A percentile compares a stretch with the other conserved stretches of the same genome.
phyloP scores from a whole-genome alignment of 192 early-diverging fungal genomes.

The Martensiomyces pterosporus region DNA sequence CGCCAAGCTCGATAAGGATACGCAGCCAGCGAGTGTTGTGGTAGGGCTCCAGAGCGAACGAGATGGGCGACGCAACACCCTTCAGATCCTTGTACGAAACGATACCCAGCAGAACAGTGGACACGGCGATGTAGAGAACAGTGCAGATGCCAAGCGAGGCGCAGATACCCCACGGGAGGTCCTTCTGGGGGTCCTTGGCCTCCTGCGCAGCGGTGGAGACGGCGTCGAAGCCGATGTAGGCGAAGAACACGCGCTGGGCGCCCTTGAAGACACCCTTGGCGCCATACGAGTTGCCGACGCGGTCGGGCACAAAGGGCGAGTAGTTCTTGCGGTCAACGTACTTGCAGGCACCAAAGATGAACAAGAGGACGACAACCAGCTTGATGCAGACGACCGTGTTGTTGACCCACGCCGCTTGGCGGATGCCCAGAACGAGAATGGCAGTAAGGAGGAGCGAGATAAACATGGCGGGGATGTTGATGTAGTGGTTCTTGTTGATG shows the following conservation, averaged over 20 bases:
- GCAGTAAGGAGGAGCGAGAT: constrained; percentile 62
- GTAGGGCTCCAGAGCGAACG: constrained; percentile 35
- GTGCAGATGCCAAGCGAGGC: constrained; percentile 73
- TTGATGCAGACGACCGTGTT: constrained; percentile 68
- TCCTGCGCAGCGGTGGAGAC: constrained; percentile 86
- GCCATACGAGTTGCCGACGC: constrained; percentile 60
- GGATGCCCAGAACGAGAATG: constrained; percentile 69
- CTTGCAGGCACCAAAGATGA: constrained; percentile 72
- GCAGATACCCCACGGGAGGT: constrained; percentile 86
- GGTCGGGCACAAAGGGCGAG: constrained; percentile 70
- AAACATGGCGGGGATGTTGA: constrained; percentile 73
- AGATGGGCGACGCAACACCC: constrained; percentile 55
- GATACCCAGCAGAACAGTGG: constrained; percentile 72
- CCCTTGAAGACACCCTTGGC: constrained; percentile 65
- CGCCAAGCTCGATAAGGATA: constrained; percentile 73
- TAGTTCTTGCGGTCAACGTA: constrained; percentile 71
- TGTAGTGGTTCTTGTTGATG: constrained; percentile 51
- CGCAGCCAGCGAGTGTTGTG: constrained; percentile 63
- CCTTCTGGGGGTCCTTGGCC: constrained; percentile 68
- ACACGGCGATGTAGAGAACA: constrained; percentile 69
- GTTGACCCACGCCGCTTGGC: constrained; percentile 71
- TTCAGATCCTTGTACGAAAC: constrained; percentile 53
- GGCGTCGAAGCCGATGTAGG: constrained; percentile 87
- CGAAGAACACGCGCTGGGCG: constrained; percentile 70
- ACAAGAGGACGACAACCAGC: constrained; percentile 65